Evolutionary conservation across 805 yeast genomes (phyloP), one percentile per base, ranked within the genome.

Genomic region (Ogataea glucozyma): DNA sequence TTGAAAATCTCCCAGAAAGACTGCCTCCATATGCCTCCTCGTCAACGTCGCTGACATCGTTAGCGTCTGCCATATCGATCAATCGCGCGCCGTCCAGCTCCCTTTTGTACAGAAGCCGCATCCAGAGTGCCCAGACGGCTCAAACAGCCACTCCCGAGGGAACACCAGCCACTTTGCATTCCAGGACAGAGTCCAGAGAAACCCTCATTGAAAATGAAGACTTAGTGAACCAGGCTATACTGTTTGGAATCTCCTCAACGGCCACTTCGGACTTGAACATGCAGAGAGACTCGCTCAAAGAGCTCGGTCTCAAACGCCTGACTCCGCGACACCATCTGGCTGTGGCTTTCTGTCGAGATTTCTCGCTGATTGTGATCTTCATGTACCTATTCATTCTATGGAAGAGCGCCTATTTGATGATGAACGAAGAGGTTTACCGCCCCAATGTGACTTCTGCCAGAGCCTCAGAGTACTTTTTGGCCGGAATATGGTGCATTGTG

Each of bases 401-500:
- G 57, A 43, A 42, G 19, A 54, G 55, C 18, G 62, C 63, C 59
- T 57, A 61, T 35, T 14, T 32, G 17, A 38, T 61, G 47, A 44
- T 50, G 5, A 49, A 57, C 21, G 38, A 49, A 18, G 40, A 48
- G 17, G 52, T 51, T 8, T 51, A 49, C 51, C 41, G 51, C 52
- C 21, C 58, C 57, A 41, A 57, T 61, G 38, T 60, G 17, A 78
- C 85, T 1, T 62, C 76, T 1, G 89, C 87, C 1, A 68, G 89
- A 29, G 76, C 88, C 1, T 79, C 90, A 0, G 97, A 89, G 58
- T 84, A 83, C 53, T 72, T 88, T 46, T 67, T 89, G 46, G 85
- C 95, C 4, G 90, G 90, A 0, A 62, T 91, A n/a, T 91, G 98
- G 98, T 88, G 97, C 61, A 57, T 85, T 4, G 98, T 91, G 8